These are phyloP conservation scores for Xylaria sp. DNA, from an alignment of 2,329 filamentous ascomycete genomes.

Conservation along the genomic window DNA sequence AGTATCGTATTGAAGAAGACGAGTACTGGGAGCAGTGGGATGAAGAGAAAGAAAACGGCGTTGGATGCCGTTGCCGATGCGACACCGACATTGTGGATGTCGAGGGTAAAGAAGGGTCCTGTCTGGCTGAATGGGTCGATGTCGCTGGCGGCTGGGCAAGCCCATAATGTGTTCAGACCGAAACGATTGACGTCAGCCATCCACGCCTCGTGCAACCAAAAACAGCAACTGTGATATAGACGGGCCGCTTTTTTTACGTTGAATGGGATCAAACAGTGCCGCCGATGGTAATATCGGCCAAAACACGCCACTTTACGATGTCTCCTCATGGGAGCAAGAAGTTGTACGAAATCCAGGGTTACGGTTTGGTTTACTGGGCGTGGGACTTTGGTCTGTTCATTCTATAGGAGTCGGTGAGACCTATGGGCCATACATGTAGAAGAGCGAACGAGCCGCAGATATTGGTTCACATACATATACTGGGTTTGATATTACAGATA, in stretches of 20 bases:
- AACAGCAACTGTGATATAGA: not conserved
- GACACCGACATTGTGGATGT: constrained; percentile 98
- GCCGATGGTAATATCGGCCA: constrained; percentile 1
- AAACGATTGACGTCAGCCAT: constrained; percentile 12
- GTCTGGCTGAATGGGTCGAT: constrained; percentile 94
- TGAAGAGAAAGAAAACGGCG: constrained; percentile 88
- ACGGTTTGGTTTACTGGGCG: constrained; percentile 27
- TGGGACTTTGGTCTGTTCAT: constrained; percentile 23
- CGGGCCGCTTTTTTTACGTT: not conserved
- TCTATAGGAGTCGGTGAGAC: constrained; percentile 22
- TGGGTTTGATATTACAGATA: constrained; percentile 25
- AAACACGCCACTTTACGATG: not conserved
- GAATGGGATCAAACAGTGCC: not conserved
- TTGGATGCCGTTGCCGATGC: constrained; percentile 94
- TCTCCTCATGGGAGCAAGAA: constrained; percentile 13
- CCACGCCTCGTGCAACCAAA: not conserved
- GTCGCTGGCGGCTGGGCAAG: constrained; percentile 89
- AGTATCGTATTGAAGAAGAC: constrained; percentile 87
- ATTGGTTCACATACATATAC: constrained; percentile 26
- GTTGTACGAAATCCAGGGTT: constrained; percentile 27
- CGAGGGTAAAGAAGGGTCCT: constrained; percentile 96
- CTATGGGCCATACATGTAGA: constrained; percentile 24
- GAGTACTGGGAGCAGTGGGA: constrained; percentile 95
- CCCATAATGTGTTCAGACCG: constrained; percentile 28
- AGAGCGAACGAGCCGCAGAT: constrained; percentile 17